Evolutionary conservation across 257 asterid species (phyloP).

Genomic region (Solanum bukasovii): DNA sequence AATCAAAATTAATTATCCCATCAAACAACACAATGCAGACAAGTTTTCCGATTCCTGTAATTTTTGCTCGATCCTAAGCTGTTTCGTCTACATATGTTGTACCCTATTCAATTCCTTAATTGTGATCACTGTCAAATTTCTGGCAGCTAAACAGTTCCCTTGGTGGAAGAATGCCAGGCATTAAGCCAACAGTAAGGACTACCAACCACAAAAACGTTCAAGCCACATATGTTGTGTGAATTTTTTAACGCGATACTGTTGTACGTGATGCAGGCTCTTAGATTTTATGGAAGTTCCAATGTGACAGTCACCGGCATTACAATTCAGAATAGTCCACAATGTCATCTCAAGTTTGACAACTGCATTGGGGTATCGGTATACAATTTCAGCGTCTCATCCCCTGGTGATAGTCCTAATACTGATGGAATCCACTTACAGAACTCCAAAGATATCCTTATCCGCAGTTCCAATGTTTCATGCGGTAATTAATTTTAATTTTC

Average conservation of each 20-base stretch:
- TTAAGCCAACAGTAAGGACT: conserved; percentile 68
- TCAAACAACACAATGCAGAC: conserved; percentile 26
- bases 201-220: not conserved
- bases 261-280: conserved; percentile 40
- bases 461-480: conserved; percentile 48
- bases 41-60: conserved; percentile 45
- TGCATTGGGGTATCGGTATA: conserved; percentile 66
- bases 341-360: conserved; percentile 77
- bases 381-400: conserved; percentile 56
- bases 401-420: conserved; percentile 84
- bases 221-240: not conserved
- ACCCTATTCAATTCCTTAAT: not conserved
- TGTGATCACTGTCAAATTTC: not conserved
- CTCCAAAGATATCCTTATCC: conserved; percentile 71
- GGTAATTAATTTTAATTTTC: conserved; percentile 29
- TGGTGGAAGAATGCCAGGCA: conserved; percentile 52
- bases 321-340: conserved; percentile 69
- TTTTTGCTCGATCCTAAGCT: not conserved
- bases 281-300: conserved; percentile 74
- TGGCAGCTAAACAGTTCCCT: conserved; percentile 40
- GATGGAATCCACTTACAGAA: conserved; percentile 89
- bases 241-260: not conserved
- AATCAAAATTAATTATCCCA: conserved; percentile 48
- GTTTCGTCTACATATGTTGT: not conserved
- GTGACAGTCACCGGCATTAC: conserved; percentile 75